Evolutionary conservation across 148 eudicot genomes (phyloP).

Genomic region (Chenopodium formosanum): DNA sequence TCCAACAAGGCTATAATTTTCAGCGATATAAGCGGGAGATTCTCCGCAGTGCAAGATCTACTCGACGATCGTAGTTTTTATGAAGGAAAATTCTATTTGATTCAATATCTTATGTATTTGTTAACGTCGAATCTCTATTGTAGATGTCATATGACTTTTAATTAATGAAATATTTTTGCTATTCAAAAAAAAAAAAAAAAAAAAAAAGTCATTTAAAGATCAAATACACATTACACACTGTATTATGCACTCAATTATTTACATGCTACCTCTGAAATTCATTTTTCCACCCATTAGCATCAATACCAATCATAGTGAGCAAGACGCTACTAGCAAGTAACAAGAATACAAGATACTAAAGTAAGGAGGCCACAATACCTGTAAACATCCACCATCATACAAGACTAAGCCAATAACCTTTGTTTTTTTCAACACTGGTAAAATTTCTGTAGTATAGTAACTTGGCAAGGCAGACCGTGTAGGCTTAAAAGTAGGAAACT

Average conservation of each 20-base stretch:
- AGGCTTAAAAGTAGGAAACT: constrained; percentile 75
- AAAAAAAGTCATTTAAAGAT: background rate
- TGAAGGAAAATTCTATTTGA: too few relatives aligned
- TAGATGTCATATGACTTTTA: too few relatives aligned
- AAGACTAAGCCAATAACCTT: constrained; percentile 84
- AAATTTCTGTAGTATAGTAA: constrained; percentile 61
- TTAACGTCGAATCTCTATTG: too few relatives aligned
- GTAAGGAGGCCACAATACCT: constrained; percentile 43
- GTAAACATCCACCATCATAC: constrained; percentile 84
- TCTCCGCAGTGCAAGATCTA: too few relatives aligned
- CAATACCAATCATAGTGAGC: background rate
- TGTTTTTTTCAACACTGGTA: constrained; percentile 65
- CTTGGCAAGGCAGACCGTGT: constrained; percentile 54
- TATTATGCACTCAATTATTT: background rate
- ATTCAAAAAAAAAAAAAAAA: too few relatives aligned
- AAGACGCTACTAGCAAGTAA: constrained; percentile 5
- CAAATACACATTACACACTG: background rate
- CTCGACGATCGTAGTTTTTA: too few relatives aligned
- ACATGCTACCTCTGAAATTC: background rate
- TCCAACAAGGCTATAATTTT: too few relatives aligned
- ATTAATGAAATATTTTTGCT: too few relatives aligned
- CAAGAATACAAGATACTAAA: background rate
- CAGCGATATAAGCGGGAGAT: too few relatives aligned
- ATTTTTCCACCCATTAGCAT: background rate
- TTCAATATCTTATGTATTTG: too few relatives aligned